Evolutionary conservation across 495 filamentous ascomycete species (phyloP).

Genomic region (Stereocaulon alpinum): DNA sequence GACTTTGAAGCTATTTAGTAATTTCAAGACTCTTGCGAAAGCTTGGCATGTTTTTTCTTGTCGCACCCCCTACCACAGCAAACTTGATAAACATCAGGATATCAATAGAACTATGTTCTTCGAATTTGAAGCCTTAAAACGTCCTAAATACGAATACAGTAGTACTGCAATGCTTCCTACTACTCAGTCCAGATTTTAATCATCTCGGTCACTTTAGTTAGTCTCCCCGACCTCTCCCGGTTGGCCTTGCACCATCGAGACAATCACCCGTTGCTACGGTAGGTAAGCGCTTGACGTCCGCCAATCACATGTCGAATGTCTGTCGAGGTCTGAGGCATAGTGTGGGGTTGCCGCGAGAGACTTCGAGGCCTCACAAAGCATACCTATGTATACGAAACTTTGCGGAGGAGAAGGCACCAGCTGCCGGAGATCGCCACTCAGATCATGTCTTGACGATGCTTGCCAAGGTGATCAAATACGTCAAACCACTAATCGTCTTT

Average conservation of each 20-base stretch:
- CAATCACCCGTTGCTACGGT: background rate
- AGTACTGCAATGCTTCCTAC: no score
- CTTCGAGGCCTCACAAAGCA: background rate
- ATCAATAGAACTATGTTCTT: no score
- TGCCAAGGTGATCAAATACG: background rate
- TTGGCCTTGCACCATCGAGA: background rate
- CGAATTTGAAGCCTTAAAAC: no score
- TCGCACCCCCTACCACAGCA: no score
- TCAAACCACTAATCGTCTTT: background rate
- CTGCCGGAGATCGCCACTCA: background rate
- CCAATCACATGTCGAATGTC: background rate
- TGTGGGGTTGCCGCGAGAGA: background rate
- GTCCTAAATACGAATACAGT: no score
- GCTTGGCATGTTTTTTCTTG: no score
- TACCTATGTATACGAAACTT: background rate
- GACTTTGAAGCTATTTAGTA: conserved; percentile 2
- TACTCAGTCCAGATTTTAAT: no score
- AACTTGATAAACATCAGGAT: no score
- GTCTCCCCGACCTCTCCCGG: background rate
- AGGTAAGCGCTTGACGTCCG: background rate
- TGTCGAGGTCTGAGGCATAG: background rate
- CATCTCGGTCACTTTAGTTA: background rate
- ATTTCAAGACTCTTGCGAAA: no score
- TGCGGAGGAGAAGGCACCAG: background rate
- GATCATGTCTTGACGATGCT: background rate